Percentiles rank a stretch among this genome's conserved stretches.
Conservation (phyloP, 148 eudicot genomes). For the Fagopyrum homotropicum region DNA sequence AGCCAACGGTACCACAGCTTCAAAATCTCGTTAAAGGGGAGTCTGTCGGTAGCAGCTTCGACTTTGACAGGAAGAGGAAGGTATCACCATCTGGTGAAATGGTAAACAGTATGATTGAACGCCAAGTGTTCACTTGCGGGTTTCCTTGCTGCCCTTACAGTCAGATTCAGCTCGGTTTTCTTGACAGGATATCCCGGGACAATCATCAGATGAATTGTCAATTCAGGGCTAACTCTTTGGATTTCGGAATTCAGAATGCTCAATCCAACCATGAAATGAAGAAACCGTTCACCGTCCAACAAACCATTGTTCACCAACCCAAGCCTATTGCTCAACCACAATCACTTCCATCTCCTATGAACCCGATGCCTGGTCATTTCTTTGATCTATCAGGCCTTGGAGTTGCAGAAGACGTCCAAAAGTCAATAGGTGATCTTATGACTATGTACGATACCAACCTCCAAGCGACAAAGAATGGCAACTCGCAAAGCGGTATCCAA, state of each 20-base stretch:
- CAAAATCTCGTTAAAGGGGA: constrained; percentile 25
- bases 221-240: constrained; percentile 19
- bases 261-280: constrained; percentile 30
- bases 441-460: constrained; percentile 43
- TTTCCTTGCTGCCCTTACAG: constrained; percentile 46
- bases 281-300: constrained; percentile 32
- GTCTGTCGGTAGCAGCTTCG: constrained; percentile 25
- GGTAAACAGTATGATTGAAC: constrained; percentile 25
- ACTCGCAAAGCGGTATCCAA: constrained; percentile 15
- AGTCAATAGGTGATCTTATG: constrained; percentile 47
- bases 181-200: constrained; percentile 40
- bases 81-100: constrained; percentile 21
- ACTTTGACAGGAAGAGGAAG: constrained; percentile 53
- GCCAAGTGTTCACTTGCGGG: constrained; percentile 45
- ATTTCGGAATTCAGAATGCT: constrained; percentile 27
- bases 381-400: constrained; percentile 35
- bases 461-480: constrained; percentile 30
- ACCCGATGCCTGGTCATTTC: constrained; percentile 18
- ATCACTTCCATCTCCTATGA: background rate
- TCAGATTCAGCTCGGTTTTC: constrained; percentile 34
- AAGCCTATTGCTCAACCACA: constrained; percentile 19
- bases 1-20: background rate
- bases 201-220: constrained; percentile 49
- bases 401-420: constrained; percentile 57
- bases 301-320: constrained; percentile 27